phyloP scores from a whole-genome alignment of 139 green algal species.

The Coelastrella sp. region DNA sequence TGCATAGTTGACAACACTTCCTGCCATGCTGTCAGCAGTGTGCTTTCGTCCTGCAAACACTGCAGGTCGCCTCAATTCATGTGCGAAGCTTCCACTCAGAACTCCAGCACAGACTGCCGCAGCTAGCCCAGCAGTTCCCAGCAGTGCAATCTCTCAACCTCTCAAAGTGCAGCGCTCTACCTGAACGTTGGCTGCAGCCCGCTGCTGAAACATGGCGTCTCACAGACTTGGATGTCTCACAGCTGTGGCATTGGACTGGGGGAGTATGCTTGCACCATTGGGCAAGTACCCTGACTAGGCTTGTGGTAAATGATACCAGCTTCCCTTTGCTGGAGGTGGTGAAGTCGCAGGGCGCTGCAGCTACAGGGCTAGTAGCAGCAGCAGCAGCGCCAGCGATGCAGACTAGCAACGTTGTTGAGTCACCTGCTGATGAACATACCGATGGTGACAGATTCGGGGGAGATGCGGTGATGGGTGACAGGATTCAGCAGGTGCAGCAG shows the following conservation, averaged over 20 bases:
- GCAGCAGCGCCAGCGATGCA: not conserved
- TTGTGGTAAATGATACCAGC: not conserved
- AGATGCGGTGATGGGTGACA: too few relatives aligned
- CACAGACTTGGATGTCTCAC: not conserved
- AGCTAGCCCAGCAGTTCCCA: not conserved
- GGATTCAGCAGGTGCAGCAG: not conserved
- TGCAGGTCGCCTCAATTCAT: not conserved
- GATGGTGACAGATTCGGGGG: too few relatives aligned
- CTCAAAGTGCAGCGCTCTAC: not conserved
- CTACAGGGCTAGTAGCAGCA: not conserved
- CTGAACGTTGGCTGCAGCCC: not conserved
- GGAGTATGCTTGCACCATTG: not conserved
- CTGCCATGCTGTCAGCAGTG: too few relatives aligned
- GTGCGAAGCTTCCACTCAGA: not conserved
- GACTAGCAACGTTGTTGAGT: not conserved
- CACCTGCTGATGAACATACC: not conserved
- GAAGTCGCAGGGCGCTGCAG: not conserved
- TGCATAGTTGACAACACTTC: too few relatives aligned
- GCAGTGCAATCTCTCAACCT: not conserved
- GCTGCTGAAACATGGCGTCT: not conserved
- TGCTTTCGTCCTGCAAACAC: too few relatives aligned
- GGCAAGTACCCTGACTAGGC: not conserved
- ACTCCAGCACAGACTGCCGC: not conserved
- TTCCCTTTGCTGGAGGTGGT: not conserved
- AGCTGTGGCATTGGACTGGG: conserved; percentile 7